phyloP scores from a whole-genome alignment of 129 eudicot species.

The Apium graveolens region DNA sequence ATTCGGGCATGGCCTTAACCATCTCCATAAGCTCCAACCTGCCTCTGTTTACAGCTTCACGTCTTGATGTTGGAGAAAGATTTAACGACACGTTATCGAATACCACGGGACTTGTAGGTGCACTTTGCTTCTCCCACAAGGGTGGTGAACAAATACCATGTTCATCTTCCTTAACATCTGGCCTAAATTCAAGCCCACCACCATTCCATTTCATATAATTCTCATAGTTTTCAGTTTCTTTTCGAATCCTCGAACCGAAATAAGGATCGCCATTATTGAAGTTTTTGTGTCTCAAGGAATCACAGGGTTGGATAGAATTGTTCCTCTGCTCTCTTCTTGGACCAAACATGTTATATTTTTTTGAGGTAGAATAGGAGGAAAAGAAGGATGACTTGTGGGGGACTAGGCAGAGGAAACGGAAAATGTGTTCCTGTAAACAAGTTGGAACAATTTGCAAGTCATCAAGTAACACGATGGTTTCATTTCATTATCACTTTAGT shows the following conservation, averaged over 20 bases:
- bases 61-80: conserved; percentile 52
- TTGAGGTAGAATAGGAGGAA: neutral
- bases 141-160: conserved; percentile 58
- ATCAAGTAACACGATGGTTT: conserved; percentile 17
- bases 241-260: conserved; percentile 2
- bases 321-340: conserved; percentile 21
- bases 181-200: conserved; percentile 35
- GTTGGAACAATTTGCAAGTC: conserved; percentile 28
- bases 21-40: conserved; percentile 83
- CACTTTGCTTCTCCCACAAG: conserved; percentile 38
- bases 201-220: conserved; percentile 20
- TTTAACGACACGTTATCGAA: conserved; percentile 9
- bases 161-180: conserved; percentile 32
- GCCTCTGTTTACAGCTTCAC: conserved; percentile 71
- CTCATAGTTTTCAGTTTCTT: conserved; percentile 17
- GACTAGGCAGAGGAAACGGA: neutral
- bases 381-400: neutral
- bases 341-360: conserved; percentile 33
- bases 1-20: conserved; percentile 85
- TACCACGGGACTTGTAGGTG: conserved; percentile 22
- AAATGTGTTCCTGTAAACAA: conserved; percentile 9
- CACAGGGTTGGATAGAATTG: conserved; percentile 6
- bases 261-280: neutral
- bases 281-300: conserved; percentile 2
- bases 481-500: conserved; percentile 17